phyloP scores from a whole-genome alignment of 148 eudicot species.

The Amaranthus hypochondriacus region DNA sequence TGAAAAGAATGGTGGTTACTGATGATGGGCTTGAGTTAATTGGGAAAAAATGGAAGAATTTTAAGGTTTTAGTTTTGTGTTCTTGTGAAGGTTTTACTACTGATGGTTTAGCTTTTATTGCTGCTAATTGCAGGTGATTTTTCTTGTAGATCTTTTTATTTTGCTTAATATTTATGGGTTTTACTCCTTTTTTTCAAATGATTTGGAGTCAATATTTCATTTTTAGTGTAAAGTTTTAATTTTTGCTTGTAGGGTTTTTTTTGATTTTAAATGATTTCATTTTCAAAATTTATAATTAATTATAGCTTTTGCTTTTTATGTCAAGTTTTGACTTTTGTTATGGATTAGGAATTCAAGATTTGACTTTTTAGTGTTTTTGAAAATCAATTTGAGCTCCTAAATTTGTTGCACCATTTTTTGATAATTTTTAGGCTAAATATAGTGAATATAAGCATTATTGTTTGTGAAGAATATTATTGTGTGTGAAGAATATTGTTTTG shows the following conservation, averaged over 20 bases:
- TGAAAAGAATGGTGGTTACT: slow-evolving; percentile 39
- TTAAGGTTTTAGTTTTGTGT: slow-evolving; percentile 34
- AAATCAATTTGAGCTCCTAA: background rate
- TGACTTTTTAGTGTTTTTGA: background rate
- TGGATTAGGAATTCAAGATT: slow-evolving; percentile 6
- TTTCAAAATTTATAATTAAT: background rate
- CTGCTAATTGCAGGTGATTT: slow-evolving; percentile 40
- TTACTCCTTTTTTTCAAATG: background rate
- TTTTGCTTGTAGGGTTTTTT: background rate
- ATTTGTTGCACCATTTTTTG: background rate
- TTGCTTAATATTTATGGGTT: background rate
- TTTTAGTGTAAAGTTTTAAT: background rate
- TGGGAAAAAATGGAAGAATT: slow-evolving; percentile 20
- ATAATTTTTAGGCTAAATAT: background rate
- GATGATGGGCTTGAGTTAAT: slow-evolving; percentile 37
- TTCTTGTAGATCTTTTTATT: background rate
- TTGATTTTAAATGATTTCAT: background rate
- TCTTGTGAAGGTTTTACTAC: slow-evolving; percentile 49
- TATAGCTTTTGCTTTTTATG: background rate
- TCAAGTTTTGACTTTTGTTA: slow-evolving; percentile 5
- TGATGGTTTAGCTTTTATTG: slow-evolving; percentile 42
- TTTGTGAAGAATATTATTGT: background rate
- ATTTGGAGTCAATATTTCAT: background rate
- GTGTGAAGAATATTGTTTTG: background rate
- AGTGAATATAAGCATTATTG: background rate